Percentiles rank a stretch among this genome's conserved stretches.
phyloP scores from a whole-genome alignment of 1,284 basidiomycete species.

The Fomitopsis schrenkii region DNA sequence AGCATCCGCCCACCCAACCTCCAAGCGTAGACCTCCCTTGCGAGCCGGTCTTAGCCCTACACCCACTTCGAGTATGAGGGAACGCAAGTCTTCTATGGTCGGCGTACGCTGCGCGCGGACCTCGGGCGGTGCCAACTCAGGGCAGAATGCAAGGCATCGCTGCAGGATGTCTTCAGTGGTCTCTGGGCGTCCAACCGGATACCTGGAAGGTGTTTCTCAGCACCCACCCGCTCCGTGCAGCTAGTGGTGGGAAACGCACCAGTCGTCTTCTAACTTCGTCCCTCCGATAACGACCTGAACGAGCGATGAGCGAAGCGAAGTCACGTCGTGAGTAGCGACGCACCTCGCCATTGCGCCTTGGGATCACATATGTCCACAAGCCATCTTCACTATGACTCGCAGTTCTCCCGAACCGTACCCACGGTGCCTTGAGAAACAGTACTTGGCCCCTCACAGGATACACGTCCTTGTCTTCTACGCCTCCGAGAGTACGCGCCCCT shows the following conservation, averaged over 20 bases:
- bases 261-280: slow-evolving; percentile 59
- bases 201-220: slow-evolving; percentile 29
- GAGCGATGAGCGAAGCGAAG: not conserved
- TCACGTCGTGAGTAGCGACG: slow-evolving; percentile 26
- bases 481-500: slow-evolving; percentile 43
- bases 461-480: slow-evolving; percentile 42
- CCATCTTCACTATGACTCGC: not conserved
- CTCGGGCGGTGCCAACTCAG: slow-evolving; percentile 64
- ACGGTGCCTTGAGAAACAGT: slow-evolving; percentile 44
- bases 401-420: slow-evolving; percentile 30
- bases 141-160: slow-evolving; percentile 54
- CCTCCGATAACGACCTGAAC: slow-evolving; percentile 58
- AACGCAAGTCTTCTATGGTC: slow-evolving; percentile 58
- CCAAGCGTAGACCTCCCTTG: slow-evolving; percentile 43
- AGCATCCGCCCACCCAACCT: slow-evolving; percentile 28
- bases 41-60: slow-evolving; percentile 49
- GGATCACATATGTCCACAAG: not conserved
- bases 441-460: slow-evolving; percentile 53
- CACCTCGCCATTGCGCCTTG: slow-evolving; percentile 45
- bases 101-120: slow-evolving; percentile 43
- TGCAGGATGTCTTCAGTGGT: slow-evolving; percentile 58
- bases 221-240: not conserved
- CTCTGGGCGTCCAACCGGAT: slow-evolving; percentile 53
- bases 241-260: slow-evolving; percentile 33
- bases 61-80: slow-evolving; percentile 61